phyloP scores from a whole-genome alignment of 164 flowering plant species.

The Piper longum region DNA sequence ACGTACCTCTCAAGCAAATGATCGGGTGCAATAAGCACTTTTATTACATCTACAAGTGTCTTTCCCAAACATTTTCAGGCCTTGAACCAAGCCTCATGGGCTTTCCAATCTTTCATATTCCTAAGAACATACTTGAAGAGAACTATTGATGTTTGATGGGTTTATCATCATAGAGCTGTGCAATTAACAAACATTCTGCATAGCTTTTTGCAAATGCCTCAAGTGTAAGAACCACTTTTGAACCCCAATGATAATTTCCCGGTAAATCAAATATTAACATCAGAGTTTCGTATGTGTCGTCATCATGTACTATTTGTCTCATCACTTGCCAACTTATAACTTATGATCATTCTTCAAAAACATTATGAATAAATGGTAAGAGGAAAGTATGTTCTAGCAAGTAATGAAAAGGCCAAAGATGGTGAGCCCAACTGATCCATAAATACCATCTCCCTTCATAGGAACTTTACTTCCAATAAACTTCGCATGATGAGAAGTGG shows the following conservation, averaged over 20 bases:
- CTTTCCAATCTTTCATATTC: constrained; percentile 14
- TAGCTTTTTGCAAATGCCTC: constrained; percentile 49
- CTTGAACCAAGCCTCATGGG: constrained; percentile 26
- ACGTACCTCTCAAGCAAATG: constrained; percentile 22
- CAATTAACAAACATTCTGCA: constrained; percentile 45
- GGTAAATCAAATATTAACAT: constrained; percentile 44
- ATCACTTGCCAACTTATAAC: constrained; percentile 28
- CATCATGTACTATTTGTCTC: constrained; percentile 16
- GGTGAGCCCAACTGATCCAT: constrained; percentile 23
- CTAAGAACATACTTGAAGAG: constrained; percentile 32
- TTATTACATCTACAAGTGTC: constrained; percentile 32
- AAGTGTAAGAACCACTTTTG: constrained; percentile 46
- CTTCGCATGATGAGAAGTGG: neutral
- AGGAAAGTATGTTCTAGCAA: neutral
- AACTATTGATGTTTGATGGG: constrained; percentile 38
- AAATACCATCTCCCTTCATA: constrained; percentile 16
- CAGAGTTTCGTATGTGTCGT: constrained; percentile 25
- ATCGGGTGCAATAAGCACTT: constrained; percentile 33
- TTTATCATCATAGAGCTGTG: constrained; percentile 22
- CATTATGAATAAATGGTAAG: neutral
- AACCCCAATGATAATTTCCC: constrained; percentile 49
- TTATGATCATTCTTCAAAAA: neutral
- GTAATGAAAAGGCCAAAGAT: constrained; percentile 23
- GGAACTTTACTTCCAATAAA: constrained; percentile 4
- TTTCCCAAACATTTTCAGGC: constrained; percentile 33